Evolutionary conservation across 1,139 yeast species (phyloP), one percentile per base, ranked within the genome.

Genomic region (Candida albicans): DNA sequence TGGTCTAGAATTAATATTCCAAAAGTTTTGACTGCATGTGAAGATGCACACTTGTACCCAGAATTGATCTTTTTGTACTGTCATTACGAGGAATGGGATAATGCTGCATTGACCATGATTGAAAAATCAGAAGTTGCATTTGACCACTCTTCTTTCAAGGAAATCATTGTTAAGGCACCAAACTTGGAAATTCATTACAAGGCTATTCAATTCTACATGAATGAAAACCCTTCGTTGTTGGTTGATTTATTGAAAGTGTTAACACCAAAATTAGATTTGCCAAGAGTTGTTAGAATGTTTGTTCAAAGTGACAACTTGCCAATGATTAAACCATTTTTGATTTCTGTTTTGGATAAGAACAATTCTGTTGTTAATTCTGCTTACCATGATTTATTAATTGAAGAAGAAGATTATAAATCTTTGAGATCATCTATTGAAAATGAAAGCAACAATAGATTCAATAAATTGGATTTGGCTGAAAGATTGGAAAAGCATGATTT

Each of bases 31-130:
- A 81, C 88, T 55, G 97, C 97, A 24, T 87, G 95, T 61, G 98
- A 93, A 66, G 82, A 75, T 47, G 96, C 96, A 27, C 99, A 95
- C 61, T 75, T 93, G 60, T 95, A 97, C 90, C 95, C 96, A 25
- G 99, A 95, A 72, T 77, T 93, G 59, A 90, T 93, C 47, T 93
- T 95, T 82, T 76, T 93, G 64, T 91, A 93, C 72, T 91, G 97
- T 62, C 99, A 93, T 67, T 93, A 93, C 64, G 99, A 93, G 65
- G 99, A 95, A 73, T 95, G 97, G 96, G 99, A 95, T 68, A 93
- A 93, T 65, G 99, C 99, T 50, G 93, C 97, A 35, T 78, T 93
- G 65, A 84, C 97, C n/a, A 89, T 93, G 93, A 93, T 93, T 75
- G 96, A 93, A 65, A 90, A 82, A 63, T 85, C 96, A 3, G 90